Conservation (phyloP, 192 early-diverging fungal genomes). For the Coemansia erecta region DNA sequence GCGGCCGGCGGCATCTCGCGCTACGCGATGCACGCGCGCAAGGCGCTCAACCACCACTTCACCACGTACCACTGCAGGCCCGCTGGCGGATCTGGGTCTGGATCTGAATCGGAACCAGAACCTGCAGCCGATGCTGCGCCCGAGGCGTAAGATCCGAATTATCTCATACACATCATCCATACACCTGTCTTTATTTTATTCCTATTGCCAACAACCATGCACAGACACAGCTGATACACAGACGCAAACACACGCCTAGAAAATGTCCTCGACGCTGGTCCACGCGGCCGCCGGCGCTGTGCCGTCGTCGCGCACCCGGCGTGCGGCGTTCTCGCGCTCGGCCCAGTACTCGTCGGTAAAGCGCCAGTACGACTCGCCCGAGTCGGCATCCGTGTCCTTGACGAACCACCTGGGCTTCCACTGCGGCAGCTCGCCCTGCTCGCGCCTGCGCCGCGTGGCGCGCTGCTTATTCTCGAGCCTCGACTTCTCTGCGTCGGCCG, state of each 20-base stretch:
- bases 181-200: background rate
- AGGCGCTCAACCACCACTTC: conserved; percentile 49
- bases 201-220: background rate
- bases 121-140: no score
- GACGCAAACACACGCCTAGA: conserved; percentile 15
- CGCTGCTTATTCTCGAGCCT: conserved; percentile 76
- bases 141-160: no score
- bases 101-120: no score
- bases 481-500: conserved; percentile 70
- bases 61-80: no score
- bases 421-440: conserved; percentile 54
- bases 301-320: no score
- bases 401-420: conserved; percentile 83
- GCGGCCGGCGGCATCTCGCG: conserved; percentile 23
- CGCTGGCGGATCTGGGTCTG: no score
- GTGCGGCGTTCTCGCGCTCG: conserved; percentile 57
- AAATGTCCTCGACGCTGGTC: conserved; percentile 44
- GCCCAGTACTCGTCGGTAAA: conserved; percentile 74
- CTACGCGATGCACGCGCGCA: conserved; percentile 34
- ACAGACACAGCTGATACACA: no score
- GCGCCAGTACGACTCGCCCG: conserved; percentile 64
- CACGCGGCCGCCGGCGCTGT: conserved; percentile 15
- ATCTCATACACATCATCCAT: no score
- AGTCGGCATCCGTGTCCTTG: conserved; percentile 62
- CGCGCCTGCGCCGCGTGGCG: conserved; percentile 56